Evolutionary conservation across 1,284 basidiomycete genomes (phyloP).

Genomic region (Sparassis latifolia): DNA sequence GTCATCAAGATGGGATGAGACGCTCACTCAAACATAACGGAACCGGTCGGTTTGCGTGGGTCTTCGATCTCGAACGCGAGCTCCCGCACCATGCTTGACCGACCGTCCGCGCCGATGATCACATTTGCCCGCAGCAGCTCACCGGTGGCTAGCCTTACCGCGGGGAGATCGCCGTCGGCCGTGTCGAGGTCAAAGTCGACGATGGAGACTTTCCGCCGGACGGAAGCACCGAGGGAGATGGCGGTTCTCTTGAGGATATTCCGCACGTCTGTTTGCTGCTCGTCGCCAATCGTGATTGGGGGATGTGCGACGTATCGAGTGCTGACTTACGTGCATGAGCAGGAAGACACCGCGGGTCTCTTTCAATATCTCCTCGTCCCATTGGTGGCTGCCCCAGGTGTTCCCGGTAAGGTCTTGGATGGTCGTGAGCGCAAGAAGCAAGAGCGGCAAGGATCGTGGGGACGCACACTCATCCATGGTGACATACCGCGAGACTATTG

Average conservation of each 20-base stretch:
- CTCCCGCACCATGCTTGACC: conserved; percentile 19
- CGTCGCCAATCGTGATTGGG: not conserved
- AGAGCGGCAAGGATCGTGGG: no score
- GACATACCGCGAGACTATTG: no score
- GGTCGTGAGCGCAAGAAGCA: no score
- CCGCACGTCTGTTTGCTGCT: conserved; percentile 36
- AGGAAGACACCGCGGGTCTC: conserved; percentile 52
- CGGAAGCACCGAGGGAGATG: conserved; percentile 22
- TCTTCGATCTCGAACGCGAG: conserved; percentile 28
- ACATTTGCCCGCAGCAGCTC: conserved; percentile 44
- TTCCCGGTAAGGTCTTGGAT: no score
- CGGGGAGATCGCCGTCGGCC: conserved; percentile 1
- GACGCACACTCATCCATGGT: no score
- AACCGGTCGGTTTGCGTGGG: conserved; percentile 22
- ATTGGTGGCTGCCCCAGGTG: no score
- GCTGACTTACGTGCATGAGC: conserved; percentile 41
- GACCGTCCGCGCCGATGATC: conserved; percentile 63
- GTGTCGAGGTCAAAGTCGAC: conserved; percentile 11
- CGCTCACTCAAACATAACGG: conserved; percentile 41
- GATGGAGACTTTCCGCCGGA: conserved; percentile 17
- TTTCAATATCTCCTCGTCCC: conserved; percentile 43
- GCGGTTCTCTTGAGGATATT: conserved; percentile 38
- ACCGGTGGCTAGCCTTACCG: conserved; percentile 41
- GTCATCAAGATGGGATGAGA: not conserved
- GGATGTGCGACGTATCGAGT: conserved; percentile 6